Base-by-base conservation (phyloP, 2,329 filamentous ascomycete genomes). In the Colletotrichum camelliae region DNA sequence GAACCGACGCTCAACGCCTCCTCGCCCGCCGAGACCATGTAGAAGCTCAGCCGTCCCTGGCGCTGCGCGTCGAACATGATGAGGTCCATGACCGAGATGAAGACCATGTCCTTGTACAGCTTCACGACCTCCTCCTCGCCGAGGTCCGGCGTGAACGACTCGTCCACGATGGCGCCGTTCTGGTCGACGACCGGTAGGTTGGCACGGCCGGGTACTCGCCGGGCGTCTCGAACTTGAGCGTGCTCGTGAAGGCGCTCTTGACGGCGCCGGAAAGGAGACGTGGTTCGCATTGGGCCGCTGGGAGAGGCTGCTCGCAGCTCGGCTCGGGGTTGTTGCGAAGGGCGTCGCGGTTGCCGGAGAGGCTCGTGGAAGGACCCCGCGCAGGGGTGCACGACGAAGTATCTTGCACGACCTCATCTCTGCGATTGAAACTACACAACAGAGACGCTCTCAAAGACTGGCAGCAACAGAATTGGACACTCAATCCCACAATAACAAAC, bases 31-130 rank as follows among this genome's bases (percentile, higher is more conserved):
- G 94, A 96, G 81, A 96, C 96, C 95, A 99, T 98, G 86, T 99
- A 99, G 86, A 99, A 99, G 84, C 94, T 96, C 72, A 98, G 86
- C 24, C 95, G 92, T n/a, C 96, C 96, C 85, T 99, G 97, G 61
- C 97, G 90, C 85, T 99, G 97, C 1, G 97, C 96, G 81, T 99
- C 97, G 82, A 98, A 98, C 96, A 98, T 98, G 83, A 98, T 94
- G 71, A 98, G 85, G 82, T 99, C 97, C 95, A 99, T 97, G 79
- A 98, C 94, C 72, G 94, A 92, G 12, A 93, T 87, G 43, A 88
- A 90, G 12, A 94, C 81, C 93, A 94, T 94, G 80, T 93, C 91
- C 75, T 86, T 89, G 83, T 93, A 93, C 67, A 93, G 84, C 81
- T 91, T 90, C 70, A 91, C 81, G 15, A 92, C 86, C 78, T 89